Evolutionary conservation across 257 asterid species (phyloP), one percentile per base, ranked within the genome.

Genomic region (Salvia hispanica): DNA sequence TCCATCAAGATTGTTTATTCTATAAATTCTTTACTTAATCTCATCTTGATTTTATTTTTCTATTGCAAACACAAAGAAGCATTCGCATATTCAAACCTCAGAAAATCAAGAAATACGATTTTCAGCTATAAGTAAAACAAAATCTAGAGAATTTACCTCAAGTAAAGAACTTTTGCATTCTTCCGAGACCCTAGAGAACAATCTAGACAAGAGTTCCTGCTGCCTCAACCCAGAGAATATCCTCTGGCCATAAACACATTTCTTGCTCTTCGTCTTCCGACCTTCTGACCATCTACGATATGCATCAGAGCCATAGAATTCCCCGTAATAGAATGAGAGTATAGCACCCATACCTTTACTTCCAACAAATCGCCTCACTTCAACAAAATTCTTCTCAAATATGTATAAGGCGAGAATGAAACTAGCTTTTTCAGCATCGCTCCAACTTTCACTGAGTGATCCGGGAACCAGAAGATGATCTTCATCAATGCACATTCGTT

Each of bases 161-260:
- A 63, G 36, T 44, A 90, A 69, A 58, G 81, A 73, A 36, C 62
- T 74, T 61, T 62, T 80, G 72, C 73, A 46, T 63, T 87, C 84
- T 62, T 83, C 90, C 0, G 97, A 74, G 52, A 82, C 62, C 47
- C 14, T 34, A 5, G 72, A 79, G 57, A 74, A 43, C 73, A 90
- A 50, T 37, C 97, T 89, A 70, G 87, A 75, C 31, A 87, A 50
- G 13, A 90, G 64, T 64, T 85, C 97, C 57, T 85, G 91, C 79
- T 69, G 91, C 80, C 97, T 90, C 45, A 50, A 13, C 72, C 97
- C 97, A 12, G 80, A 82, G 66, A 90, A 90, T 76, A 90, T 69
- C 71, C 78, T 82, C 77, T 80, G 87, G 16, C 95, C 97, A 44
- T 62, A 72, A 2, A 77, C 88, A 70, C 80, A 69, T 68, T 73